Evolutionary conservation across 1,284 basidiomycete genomes (phyloP), one percentile per base, ranked within the genome.

Genomic region (Puccinia triticina): DNA sequence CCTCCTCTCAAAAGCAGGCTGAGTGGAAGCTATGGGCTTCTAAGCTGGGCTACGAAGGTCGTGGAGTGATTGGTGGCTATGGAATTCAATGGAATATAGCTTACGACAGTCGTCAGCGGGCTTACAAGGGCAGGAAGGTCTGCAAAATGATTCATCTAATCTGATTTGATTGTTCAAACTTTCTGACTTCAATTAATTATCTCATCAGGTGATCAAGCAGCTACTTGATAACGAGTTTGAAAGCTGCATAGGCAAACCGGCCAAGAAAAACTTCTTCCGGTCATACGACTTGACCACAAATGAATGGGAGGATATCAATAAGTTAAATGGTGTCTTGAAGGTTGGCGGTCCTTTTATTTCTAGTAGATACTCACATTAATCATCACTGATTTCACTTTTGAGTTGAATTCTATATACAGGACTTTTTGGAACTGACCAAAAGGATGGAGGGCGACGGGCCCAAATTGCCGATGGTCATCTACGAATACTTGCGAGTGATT

Each of bases 241-340:
- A 37, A 67, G 40, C 11, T 67, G 29, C 23, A 10, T 29, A 21
- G 64, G 64, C 8, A n/a, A n/a, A 67, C 8, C 7, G 14, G 23
- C 64, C 7, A n/a, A 37, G 11, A 29, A 37, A 1, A 32, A 67
- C 40, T 67, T 67, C 23, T 37, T 67, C 64, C 37, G 40, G 64
- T n/a, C n/a, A n/a, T 67, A 40, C 23, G 37, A 67, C 11, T 29
- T 67, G 11, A 29, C 11, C 5, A 40, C 64, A 37, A 67, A 67
- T 18, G 64, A 67, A n/a, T 67, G 64, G 64, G 64, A 67, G 26
- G 64, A 67, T 67, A n/a, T 67, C 14, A 67, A 67, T 26, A 67
- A 29, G 5, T 67, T 67, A n/a, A 67, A 67, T n/a, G 14, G 16
- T 40, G 64, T 40, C 18, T n/a, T 67, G 21, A 67, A 46, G 64